phyloP scores from a whole-genome alignment of 495 filamentous ascomycete genomes.

The Cercophora samala region DNA sequence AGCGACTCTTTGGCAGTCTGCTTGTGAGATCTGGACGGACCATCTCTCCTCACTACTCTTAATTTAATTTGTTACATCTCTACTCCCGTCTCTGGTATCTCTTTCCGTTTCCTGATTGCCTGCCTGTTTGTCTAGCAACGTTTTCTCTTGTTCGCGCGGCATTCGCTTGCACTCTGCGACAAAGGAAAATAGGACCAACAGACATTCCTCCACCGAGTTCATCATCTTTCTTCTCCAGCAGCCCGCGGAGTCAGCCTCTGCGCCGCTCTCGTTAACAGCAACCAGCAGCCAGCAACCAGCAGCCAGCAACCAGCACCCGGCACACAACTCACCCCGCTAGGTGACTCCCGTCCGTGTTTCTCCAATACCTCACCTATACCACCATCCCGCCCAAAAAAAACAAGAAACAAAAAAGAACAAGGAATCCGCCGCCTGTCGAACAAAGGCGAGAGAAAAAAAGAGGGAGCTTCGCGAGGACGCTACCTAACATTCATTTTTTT shows the following conservation, averaged over 20 bases:
- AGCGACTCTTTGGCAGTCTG: conserved; percentile 48
- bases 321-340: conserved; percentile 7
- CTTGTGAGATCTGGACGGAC: conserved; percentile 41
- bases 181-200: conserved; percentile 34
- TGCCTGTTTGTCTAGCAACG: conserved; percentile 32
- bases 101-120: conserved; percentile 23
- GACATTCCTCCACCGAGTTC: conserved; percentile 15
- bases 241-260: conserved; percentile 12
- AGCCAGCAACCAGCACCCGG: background rate
- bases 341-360: background rate
- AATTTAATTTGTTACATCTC: conserved; percentile 16
- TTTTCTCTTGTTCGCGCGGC: conserved; percentile 41
- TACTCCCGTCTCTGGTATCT: conserved; percentile 18
- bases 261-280: conserved; percentile 16
- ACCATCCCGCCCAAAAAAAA: conserved; percentile 4
- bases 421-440: conserved; percentile 17
- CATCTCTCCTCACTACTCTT: conserved; percentile 19
- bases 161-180: conserved; percentile 49
- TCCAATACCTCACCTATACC: conserved; percentile 7
- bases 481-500: conserved; percentile 9
- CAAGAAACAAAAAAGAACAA: conserved; percentile 18
- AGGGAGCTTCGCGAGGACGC: conserved; percentile 4
- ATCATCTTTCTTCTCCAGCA: conserved; percentile 9
- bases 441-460: conserved; percentile 19
- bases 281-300: too few species aligned